phyloP scores from a whole-genome alignment of 106 monocot species.

The Phalaenopsis aphrodite region DNA sequence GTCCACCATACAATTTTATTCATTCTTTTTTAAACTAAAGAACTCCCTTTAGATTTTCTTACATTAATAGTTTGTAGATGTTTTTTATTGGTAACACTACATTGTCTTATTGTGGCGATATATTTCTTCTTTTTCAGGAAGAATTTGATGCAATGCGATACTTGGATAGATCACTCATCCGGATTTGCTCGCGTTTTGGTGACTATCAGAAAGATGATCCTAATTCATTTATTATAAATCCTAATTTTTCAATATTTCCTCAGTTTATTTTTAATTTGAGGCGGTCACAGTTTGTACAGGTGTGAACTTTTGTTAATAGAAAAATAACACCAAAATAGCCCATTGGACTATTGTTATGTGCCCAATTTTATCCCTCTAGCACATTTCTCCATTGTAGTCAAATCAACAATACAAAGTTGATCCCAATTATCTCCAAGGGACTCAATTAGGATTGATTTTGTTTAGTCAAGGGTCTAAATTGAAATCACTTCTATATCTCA shows the following conservation, averaged over 20 bases:
- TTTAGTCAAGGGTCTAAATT: too few relatives aligned
- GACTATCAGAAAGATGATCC: conserved; percentile 99
- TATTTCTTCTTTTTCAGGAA: conserved; percentile 42
- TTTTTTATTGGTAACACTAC: not conserved
- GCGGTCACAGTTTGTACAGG: conserved; percentile 97
- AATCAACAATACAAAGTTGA: too few relatives aligned
- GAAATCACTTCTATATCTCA: too few relatives aligned
- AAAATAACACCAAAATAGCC: too few relatives aligned
- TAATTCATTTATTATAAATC: conserved; percentile 72
- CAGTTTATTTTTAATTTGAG: conserved; percentile 98
- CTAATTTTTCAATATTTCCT: conserved; percentile 93
- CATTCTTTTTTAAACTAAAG: not conserved
- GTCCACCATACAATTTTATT: not conserved
- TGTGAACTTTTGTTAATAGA: conserved; percentile 7
- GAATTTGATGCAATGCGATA: conserved; percentile 97
- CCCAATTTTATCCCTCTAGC: too few relatives aligned
- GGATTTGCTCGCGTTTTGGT: conserved; percentile 91
- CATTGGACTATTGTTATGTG: too few relatives aligned
- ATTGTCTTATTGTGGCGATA: not conserved
- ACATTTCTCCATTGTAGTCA: too few relatives aligned
- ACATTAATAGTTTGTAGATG: not conserved
- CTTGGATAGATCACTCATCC: conserved; percentile 90
- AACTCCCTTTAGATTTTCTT: not conserved
- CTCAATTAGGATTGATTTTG: too few relatives aligned
- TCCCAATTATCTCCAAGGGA: too few relatives aligned